These are phyloP conservation scores for Linum usitatissimum DNA, from an alignment of 345 rosid species.

Conservation along the genomic window DNA sequence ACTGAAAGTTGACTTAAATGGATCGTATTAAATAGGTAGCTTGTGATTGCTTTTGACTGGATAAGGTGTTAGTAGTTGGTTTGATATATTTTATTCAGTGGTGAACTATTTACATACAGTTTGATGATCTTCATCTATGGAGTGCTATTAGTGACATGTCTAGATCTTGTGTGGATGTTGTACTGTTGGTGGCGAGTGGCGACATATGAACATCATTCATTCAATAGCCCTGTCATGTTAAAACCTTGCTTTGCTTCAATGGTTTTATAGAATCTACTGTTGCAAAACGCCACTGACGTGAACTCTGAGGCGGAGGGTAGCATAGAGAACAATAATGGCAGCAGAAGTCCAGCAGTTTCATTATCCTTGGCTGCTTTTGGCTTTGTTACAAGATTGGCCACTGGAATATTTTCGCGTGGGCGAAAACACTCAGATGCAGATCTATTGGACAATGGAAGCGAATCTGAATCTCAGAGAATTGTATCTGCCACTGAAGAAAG, in stretches of 20 bases:
- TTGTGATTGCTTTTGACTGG: not conserved
- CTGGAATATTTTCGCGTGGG: conserved; percentile 73
- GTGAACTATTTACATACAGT: too few species aligned
- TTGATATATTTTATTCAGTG: too few species aligned
- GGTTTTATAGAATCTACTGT: conserved; percentile 7
- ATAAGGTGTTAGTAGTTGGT: not conserved
- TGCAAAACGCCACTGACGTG: conserved; percentile 22
- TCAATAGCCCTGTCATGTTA: too few species aligned
- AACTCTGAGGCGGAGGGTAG: conserved; percentile 35
- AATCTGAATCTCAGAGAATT: conserved; percentile 22
- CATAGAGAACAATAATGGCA: conserved; percentile 34
- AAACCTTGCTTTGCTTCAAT: too few species aligned
- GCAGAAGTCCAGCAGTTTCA: conserved; percentile 61
- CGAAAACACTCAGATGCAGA: conserved; percentile 40
- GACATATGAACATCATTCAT: too few species aligned
- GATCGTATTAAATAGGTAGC: not conserved
- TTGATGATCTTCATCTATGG: too few species aligned
- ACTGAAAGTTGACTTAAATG: not conserved
- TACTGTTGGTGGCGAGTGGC: too few species aligned
- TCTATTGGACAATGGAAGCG: conserved; percentile 41
- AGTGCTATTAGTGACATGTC: too few species aligned
- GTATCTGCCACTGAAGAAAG: conserved; percentile 21
- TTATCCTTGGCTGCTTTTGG: conserved; percentile 83
- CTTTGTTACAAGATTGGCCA: conserved; percentile 70
- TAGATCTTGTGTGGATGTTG: too few species aligned